These are phyloP conservation scores for Vaccinium vitisidaea DNA, from an alignment of 148 eudicot genomes.

Conservation along the genomic window DNA sequence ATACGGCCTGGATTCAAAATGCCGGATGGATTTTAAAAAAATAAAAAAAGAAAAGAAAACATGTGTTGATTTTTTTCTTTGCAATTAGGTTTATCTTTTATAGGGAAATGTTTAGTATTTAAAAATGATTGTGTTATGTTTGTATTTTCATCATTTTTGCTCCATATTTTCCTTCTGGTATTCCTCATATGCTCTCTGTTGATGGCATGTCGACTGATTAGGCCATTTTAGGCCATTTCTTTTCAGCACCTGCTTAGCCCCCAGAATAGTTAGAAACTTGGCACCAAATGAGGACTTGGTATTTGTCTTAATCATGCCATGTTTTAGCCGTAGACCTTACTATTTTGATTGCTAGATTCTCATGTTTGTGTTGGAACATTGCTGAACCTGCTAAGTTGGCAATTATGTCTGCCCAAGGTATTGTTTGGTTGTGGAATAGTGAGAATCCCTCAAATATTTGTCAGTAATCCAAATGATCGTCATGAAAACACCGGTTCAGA, in stretches of 20 bases:
- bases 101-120: neutral
- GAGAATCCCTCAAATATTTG: too few relatives aligned
- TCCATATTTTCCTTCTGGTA: neutral
- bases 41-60: neutral
- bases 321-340: neutral
- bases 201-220: neutral
- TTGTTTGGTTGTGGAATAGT: too few relatives aligned
- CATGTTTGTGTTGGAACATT: neutral
- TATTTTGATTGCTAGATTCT: neutral
- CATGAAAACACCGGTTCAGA: too few relatives aligned
- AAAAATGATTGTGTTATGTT: neutral
- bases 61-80: neutral
- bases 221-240: neutral
- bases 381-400: conserved; percentile 2
- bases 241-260: neutral
- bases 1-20: too few relatives aligned
- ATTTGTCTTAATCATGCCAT: too few relatives aligned
- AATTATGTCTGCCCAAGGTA: neutral
- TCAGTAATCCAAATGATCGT: too few relatives aligned
- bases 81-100: neutral
- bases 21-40: too few relatives aligned
- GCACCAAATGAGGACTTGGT: too few relatives aligned
- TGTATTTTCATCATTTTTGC: neutral
- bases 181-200: neutral
- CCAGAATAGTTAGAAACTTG: neutral